Evolutionary conservation across 495 filamentous ascomycete genomes (phyloP).

Genomic region (Penicillium fimorum): DNA sequence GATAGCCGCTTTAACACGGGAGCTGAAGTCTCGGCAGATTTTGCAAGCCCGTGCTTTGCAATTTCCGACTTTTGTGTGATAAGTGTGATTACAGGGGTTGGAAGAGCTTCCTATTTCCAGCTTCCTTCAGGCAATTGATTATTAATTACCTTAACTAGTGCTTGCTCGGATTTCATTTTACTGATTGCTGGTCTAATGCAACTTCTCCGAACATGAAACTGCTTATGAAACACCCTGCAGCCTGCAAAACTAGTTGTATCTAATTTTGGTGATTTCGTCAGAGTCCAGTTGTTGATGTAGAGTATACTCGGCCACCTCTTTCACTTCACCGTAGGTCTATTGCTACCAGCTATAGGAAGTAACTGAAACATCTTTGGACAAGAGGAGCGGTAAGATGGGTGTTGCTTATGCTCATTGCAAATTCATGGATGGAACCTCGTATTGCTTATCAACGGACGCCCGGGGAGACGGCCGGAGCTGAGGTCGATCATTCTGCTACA

Average conservation of each 20-base stretch:
- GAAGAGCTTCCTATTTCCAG: neutral
- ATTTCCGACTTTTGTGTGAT: conserved; percentile 2
- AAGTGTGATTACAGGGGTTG: neutral
- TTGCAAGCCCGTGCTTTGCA: conserved; percentile 6
- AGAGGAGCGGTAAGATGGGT: neutral
- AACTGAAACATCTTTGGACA: conserved; percentile 15
- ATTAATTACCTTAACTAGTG: neutral
- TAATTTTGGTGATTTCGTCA: neutral
- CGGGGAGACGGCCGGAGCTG: neutral
- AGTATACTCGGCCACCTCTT: neutral
- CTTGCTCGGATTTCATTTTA: neutral
- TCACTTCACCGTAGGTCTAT: neutral
- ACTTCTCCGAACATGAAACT: conserved; percentile 1
- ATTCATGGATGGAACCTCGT: neutral
- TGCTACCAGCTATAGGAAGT: neutral
- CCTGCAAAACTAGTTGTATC: neutral
- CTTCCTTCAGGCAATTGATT: neutral
- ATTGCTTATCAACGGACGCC: neutral
- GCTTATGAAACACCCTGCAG: conserved; percentile 1
- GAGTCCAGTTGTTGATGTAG: neutral
- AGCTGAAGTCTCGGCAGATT: neutral
- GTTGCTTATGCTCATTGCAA: neutral
- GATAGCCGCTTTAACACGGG: neutral
- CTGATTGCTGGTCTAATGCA: neutral
- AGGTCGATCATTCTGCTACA: neutral